Evolutionary conservation across 805 yeast species (phyloP).

Genomic region (Candida suzukii): DNA sequence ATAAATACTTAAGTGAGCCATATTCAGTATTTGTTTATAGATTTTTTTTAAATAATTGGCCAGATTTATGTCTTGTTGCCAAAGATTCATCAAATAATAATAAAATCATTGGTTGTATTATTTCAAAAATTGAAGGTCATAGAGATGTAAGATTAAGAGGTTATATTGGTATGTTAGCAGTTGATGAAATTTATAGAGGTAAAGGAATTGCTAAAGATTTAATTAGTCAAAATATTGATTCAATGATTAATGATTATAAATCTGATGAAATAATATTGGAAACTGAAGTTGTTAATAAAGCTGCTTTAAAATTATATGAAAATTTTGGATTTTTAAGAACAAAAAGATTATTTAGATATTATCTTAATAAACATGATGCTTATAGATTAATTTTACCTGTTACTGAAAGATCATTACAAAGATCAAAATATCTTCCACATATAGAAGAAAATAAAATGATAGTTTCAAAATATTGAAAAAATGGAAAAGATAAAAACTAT

Average conservation of each 20-base stretch:
- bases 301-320: constrained; percentile 28
- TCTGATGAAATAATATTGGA: constrained; percentile 93
- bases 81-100: constrained; percentile 25
- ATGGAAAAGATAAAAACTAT: not conserved
- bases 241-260: constrained; percentile 50
- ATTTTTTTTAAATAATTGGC: constrained; percentile 88
- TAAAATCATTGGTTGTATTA: constrained; percentile 70
- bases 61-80: constrained; percentile 69
- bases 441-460: constrained; percentile 7
- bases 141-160: constrained; percentile 72
- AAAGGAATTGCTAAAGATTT: constrained; percentile 74
- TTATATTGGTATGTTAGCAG: constrained; percentile 94
- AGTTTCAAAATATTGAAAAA: constrained; percentile 17
- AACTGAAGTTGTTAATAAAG: constrained; percentile 73
- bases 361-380: constrained; percentile 90
- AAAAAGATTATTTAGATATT: constrained; percentile 72
- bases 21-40: constrained; percentile 90
- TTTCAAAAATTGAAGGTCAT: constrained; percentile 76
- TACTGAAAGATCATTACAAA: constrained; percentile 45
- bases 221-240: constrained; percentile 53
- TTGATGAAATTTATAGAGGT: constrained; percentile 63
- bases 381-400: constrained; percentile 79
- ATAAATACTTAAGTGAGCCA: constrained; percentile 81
- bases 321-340: constrained; percentile 30
- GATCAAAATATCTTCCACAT: constrained; percentile 18